Evolutionary conservation across 805 yeast genomes (phyloP).

Genomic region (Suhomyces sp.): DNA sequence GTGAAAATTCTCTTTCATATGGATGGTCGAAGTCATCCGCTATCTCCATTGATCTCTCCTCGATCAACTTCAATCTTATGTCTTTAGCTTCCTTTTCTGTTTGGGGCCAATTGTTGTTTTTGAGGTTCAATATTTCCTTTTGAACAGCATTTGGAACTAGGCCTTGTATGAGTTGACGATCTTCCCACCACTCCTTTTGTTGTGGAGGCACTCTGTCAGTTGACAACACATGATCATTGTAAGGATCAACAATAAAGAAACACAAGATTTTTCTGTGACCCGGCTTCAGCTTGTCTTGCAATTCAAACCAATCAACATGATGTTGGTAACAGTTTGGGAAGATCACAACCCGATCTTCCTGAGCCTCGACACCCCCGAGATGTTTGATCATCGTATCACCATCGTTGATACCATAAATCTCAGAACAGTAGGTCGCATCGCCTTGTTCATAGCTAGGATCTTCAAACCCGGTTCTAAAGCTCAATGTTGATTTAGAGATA

Average conservation of each 20-base stretch:
- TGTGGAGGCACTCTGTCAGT: slow-evolving; percentile 40
- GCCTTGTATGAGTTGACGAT: slow-evolving; percentile 9
- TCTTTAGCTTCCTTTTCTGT: slow-evolving; percentile 25
- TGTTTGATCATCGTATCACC: slow-evolving; percentile 22
- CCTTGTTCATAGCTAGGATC: slow-evolving; percentile 37
- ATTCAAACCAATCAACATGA: slow-evolving; percentile 39
- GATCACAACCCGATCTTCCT: slow-evolving; percentile 28
- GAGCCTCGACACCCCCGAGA: slow-evolving; percentile 27
- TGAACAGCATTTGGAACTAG: slow-evolving; percentile 9
- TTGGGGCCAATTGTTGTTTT: slow-evolving; percentile 16
- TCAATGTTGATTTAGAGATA: slow-evolving; percentile 32
- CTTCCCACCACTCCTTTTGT: slow-evolving; percentile 34
- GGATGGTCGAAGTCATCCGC: slow-evolving; percentile 15
- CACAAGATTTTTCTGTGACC: slow-evolving; percentile 42
- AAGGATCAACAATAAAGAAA: slow-evolving; percentile 40
- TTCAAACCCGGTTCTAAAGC: slow-evolving; percentile 28
- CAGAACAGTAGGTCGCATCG: slow-evolving; percentile 24
- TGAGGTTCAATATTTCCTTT: slow-evolving; percentile 5
- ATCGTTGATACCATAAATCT: slow-evolving; percentile 31
- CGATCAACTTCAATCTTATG: slow-evolving; percentile 29
- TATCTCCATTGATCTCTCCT: slow-evolving; percentile 24
- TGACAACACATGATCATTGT: slow-evolving; percentile 24
- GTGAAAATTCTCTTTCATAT: slow-evolving; percentile 22
- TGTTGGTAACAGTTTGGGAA: slow-evolving; percentile 43
- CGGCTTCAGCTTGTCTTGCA: slow-evolving; percentile 32